These are phyloP conservation scores for Rosa rugosa DNA, from an alignment of 306 rosid species.

Conservation along the genomic window DNA sequence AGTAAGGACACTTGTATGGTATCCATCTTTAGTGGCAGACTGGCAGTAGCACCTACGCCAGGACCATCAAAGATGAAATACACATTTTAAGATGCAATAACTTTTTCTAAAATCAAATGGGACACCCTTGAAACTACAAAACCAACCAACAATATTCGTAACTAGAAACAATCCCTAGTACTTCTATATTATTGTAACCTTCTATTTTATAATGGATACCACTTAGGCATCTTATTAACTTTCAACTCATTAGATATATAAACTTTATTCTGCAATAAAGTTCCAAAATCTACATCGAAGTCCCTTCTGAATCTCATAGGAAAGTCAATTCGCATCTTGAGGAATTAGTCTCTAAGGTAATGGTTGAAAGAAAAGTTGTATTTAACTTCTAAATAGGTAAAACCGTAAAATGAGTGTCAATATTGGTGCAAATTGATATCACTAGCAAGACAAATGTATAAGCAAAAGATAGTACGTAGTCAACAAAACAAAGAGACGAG, in stretches of 20 bases:
- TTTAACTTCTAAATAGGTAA: neutral
- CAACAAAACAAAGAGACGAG: neutral
- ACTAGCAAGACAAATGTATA: neutral
- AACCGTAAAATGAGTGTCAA: neutral
- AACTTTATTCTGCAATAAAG: neutral
- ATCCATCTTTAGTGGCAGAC: neutral
- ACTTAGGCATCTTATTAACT: neutral
- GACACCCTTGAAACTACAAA: neutral
- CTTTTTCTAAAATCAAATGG: neutral
- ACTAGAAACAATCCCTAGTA: neutral
- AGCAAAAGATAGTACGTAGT: neutral
- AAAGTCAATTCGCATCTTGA: conserved; percentile 1
- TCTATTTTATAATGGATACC: neutral
- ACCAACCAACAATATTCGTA: neutral
- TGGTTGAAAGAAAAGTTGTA: neutral
- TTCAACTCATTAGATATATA: neutral
- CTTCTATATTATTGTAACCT: neutral
- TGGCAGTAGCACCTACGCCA: neutral
- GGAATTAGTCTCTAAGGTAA: neutral
- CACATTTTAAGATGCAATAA: neutral
- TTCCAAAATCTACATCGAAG: neutral
- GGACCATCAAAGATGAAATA: neutral
- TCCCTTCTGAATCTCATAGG: neutral
- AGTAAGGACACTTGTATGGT: neutral
- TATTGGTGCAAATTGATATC: neutral